Base-by-base conservation (phyloP, 192 early-diverging fungal genomes). In the Radiomyces spectabilis region DNA sequence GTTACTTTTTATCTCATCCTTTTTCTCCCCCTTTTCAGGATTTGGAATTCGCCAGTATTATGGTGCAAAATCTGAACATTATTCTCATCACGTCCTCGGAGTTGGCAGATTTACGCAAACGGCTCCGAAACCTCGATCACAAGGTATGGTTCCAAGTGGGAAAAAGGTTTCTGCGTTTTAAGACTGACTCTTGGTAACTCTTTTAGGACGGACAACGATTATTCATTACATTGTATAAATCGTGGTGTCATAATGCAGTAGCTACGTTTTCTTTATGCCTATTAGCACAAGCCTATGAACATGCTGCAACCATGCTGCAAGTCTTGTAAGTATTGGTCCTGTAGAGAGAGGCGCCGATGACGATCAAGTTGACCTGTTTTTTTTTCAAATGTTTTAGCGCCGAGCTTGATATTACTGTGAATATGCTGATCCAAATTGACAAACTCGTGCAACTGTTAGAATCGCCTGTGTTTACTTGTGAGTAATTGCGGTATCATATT, bases 401-500 rank as follows among this genome's bases (percentile, higher is more conserved):
- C 7, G 88, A 94, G 42, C 74, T 94, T 45, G 95, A 98, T 59
- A 89, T 98, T 43, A 96, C 92, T 2, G 94, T 99, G 32, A 88
- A 83, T 48, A 76, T 95, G 25, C 67, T 99, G 16, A 92, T 99
- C 31, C 95, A 98, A 61, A 83, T 97, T 22, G 97, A 99, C 63
- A 99, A 97, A 57, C 82, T 99, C 2, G 97, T 99, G 26, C 95
- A 98, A 70, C 74, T 99, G 4, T 62, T 99, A 15, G 97, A 99
- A 68, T 92, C 89, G 1, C 97, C 97, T 6, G 93, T 99, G 13
- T 99, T 99, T 73, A 95, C 95, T 5, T 91, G 79, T 78, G 75
- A 66, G 65, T 39, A 9, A 44, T 26, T 13, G 5, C n/a, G 44
- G 18, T 12, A 9, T 15, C 2, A 2, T 4, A 3, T 24, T 29